Evolutionary conservation across 805 yeast species (phyloP).

Genomic region (Candida oleophila): DNA sequence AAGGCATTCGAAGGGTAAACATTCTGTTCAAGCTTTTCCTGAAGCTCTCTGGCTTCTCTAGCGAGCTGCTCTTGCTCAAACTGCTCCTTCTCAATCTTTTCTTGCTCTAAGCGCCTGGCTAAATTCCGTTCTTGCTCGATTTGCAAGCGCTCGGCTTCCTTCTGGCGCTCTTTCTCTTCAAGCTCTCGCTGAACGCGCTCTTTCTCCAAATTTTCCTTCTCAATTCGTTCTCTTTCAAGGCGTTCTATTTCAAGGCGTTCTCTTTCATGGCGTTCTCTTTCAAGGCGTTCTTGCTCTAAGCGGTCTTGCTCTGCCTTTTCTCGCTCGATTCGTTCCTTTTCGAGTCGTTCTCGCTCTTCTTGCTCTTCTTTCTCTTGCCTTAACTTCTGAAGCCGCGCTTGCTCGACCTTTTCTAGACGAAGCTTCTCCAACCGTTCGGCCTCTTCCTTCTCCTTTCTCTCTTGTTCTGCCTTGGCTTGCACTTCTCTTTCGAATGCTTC

Average conservation of each 20-base stretch:
- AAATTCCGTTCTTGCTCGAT: not conserved
- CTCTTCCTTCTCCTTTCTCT: not conserved
- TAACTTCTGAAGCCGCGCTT: not conserved
- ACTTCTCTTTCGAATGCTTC: not conserved
- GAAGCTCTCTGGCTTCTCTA: slow-evolving; percentile 1
- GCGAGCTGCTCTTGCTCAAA: slow-evolving; percentile 3
- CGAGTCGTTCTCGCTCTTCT: slow-evolving; percentile 7
- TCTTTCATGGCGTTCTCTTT: slow-evolving; percentile 1
- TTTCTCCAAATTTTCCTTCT: not conserved
- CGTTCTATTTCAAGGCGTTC: slow-evolving; percentile 1
- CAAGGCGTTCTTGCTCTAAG: slow-evolving; percentile 1
- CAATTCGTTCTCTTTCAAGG: slow-evolving; percentile 1
- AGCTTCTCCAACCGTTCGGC: not conserved
- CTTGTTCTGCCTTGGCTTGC: not conserved
- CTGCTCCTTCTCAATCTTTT: slow-evolving; percentile 1
- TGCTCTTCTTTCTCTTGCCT: not conserved
- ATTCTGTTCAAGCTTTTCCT: not conserved
- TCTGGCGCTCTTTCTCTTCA: not conserved
- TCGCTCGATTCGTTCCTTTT: slow-evolving; percentile 11
- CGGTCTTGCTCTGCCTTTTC: slow-evolving; percentile 3
- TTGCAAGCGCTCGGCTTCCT: not conserved
- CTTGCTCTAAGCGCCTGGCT: not conserved
- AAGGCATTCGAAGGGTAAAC: not conserved
- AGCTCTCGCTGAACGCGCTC: not conserved
- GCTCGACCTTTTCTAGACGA: not conserved